phyloP scores from a whole-genome alignment of 2,329 filamentous ascomycete genomes.

The Xylariomycetidae sp. region DNA sequence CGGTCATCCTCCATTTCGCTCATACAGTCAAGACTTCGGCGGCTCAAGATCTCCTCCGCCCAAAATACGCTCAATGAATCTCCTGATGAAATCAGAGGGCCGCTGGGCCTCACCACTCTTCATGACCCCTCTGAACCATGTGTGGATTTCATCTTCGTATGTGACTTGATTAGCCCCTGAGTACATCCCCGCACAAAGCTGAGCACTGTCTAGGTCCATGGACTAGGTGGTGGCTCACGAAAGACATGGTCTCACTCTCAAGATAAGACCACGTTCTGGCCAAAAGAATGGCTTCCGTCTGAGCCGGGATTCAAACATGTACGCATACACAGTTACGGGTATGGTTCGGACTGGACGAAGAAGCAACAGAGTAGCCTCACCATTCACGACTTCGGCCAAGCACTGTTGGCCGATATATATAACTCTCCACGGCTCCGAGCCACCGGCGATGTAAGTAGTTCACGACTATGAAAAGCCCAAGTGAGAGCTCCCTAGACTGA shows the following conservation, averaged over 20 bases:
- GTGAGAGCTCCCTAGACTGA: too few relatives aligned
- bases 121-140: neutral
- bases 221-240: constrained; percentile 10
- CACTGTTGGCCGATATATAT: constrained; percentile 13
- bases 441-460: constrained; percentile 8
- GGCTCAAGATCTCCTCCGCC: neutral
- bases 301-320: constrained; percentile 11
- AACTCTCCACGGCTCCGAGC: constrained; percentile 14
- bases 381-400: constrained; percentile 16
- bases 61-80: neutral
- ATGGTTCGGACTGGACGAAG: constrained; percentile 12
- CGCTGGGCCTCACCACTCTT: neutral
- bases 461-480: neutral
- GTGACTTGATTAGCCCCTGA: too few relatives aligned
- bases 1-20: neutral
- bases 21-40: neutral
- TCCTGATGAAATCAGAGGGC: neutral
- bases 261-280: constrained; percentile 9
- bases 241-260: constrained; percentile 12
- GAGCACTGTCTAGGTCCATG: constrained; percentile 9
- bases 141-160: neutral
- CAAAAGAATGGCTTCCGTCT: constrained; percentile 11
- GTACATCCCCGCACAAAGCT: too few relatives aligned
- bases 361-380: constrained; percentile 7
- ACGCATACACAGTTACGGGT: constrained; percentile 12